Evolutionary conservation across 371 early-diverging fungal species (phyloP).

Genomic region (Mortierella sp.): DNA sequence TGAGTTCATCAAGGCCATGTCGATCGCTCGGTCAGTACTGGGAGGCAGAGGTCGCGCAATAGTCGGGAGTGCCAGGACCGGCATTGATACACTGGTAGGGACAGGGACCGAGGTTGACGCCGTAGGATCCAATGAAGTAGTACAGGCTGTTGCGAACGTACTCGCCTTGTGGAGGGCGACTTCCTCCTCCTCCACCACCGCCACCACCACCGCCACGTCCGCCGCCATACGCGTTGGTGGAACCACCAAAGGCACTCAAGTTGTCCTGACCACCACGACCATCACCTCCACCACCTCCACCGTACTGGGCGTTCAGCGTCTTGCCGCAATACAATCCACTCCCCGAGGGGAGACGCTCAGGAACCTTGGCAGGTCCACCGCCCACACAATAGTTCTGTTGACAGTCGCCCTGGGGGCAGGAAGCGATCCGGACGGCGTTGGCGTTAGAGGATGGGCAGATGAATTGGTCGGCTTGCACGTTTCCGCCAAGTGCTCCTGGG

Average conservation of each 20-base stretch:
- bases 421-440: constrained; percentile 2
- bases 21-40: not conserved
- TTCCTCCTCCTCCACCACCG: not conserved
- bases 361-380: constrained; percentile 18
- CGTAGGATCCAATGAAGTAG: constrained; percentile 16
- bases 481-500: not conserved
- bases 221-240: not conserved
- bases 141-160: constrained; percentile 24
- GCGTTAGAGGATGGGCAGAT: constrained; percentile 7
- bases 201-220: not conserved
- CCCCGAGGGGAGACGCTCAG: constrained; percentile 3
- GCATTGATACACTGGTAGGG: constrained; percentile 18
- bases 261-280: not conserved
- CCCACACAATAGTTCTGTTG: constrained; percentile 24
- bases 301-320: not conserved
- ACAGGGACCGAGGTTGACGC: constrained; percentile 23
- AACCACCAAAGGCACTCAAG: not conserved
- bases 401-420: constrained; percentile 15
- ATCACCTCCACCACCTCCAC: not conserved
- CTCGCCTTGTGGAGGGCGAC: not conserved
- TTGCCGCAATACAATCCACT: constrained; percentile 25
- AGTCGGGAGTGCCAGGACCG: constrained; percentile 8
- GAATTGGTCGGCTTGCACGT: not conserved
- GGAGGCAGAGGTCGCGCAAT: constrained; percentile 12
- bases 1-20: not conserved